Evolutionary conservation across 202 grass and related monocot species (phyloP).

Genomic region (Zoysia matrella): DNA sequence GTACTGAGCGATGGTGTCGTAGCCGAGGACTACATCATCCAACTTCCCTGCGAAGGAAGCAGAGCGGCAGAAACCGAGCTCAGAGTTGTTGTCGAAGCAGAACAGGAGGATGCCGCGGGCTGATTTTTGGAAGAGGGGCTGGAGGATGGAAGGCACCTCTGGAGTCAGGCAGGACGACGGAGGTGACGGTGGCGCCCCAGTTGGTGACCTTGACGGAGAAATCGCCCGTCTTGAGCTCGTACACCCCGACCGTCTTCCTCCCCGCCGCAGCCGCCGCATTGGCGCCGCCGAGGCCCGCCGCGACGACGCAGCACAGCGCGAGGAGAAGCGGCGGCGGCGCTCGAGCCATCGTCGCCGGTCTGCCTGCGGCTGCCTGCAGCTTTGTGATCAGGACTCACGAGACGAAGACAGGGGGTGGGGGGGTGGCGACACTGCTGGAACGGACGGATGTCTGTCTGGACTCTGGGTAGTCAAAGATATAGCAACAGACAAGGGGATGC

Average conservation of each 20-base stretch:
- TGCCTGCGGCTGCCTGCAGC: too few relatives aligned
- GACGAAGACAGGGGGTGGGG: not conserved
- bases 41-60: constrained; percentile 49
- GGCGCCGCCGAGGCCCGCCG: constrained; percentile 10
- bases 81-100: not conserved
- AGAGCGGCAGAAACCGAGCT: not conserved
- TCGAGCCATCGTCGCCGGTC: constrained; percentile 39
- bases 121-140: not conserved
- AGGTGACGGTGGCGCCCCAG: constrained; percentile 67
- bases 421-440: too few relatives aligned
- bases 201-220: too few relatives aligned
- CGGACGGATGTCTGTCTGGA: too few relatives aligned
- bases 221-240: constrained; percentile 58
- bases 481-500: too few relatives aligned
- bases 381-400: too few relatives aligned
- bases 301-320: constrained; percentile 20
- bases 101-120: not conserved
- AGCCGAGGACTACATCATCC: constrained; percentile 77
- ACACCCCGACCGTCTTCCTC: constrained; percentile 59
- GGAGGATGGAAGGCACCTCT: constrained; percentile 44
- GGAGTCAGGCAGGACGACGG: constrained; percentile 76
- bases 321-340: constrained; percentile 33
- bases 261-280: constrained; percentile 16
- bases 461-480: too few relatives aligned
- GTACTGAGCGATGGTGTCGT: constrained; percentile 71